Conservation (phyloP, 306 rosid genomes). For the Luffa acutangula region DNA sequence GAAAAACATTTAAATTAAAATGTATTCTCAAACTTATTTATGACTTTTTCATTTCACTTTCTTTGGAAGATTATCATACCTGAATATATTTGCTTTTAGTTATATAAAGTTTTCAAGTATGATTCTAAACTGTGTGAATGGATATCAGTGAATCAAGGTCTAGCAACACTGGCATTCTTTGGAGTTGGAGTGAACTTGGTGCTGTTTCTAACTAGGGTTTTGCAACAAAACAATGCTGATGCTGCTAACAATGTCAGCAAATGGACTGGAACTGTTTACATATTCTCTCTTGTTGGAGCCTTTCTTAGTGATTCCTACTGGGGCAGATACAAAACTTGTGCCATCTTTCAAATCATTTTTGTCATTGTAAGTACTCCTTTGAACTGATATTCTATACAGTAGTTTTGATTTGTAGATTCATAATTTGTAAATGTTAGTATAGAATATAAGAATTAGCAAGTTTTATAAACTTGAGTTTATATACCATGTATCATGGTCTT, state of each 20-base stretch:
- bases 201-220: constrained; percentile 63
- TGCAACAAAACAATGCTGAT: constrained; percentile 63
- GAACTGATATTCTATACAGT: too few relatives aligned
- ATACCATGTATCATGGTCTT: too few relatives aligned
- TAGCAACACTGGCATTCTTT: constrained; percentile 77
- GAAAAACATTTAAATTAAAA: too few relatives aligned
- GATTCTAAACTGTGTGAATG: neutral
- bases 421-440: too few relatives aligned
- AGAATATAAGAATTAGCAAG: too few relatives aligned
- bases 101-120: neutral
- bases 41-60: neutral
- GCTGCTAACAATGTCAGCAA: constrained; percentile 84
- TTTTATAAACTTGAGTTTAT: too few relatives aligned
- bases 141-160: constrained; percentile 69
- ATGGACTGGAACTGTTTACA: constrained; percentile 87
- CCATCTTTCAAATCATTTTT: constrained; percentile 64
- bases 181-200: constrained; percentile 87
- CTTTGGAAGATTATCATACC: neutral
- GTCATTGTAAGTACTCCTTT: constrained; percentile 44
- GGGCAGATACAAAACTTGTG: constrained; percentile 88
- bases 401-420: too few relatives aligned
- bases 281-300: constrained; percentile 84
- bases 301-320: constrained; percentile 88
- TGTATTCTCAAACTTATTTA: too few relatives aligned
- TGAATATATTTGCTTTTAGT: too few relatives aligned